Base-by-base conservation (phyloP, 1,284 basidiomycete genomes). In the Nidula niveotomentosa region DNA sequence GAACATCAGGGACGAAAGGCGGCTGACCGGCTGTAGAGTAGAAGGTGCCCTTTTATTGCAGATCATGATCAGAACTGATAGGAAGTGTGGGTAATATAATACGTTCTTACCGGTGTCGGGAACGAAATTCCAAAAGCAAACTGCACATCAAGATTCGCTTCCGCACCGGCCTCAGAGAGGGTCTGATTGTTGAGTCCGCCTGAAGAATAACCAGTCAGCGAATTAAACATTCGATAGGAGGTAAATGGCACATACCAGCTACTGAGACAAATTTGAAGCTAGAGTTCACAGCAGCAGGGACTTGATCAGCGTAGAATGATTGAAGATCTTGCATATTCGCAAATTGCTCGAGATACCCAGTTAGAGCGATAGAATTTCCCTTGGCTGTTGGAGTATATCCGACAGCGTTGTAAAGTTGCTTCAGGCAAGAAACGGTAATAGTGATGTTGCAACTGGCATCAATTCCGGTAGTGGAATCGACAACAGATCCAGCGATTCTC, bases 121-220 rank as follows among this genome's bases (percentile, higher is more conserved):
- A 76, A 77, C 0, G 84, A 75, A 30, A 89, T 56, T 23, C 87
- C 88, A 58, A 81, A 85, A 1, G 78, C 86, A 71, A 80, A 88
- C 65, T 86, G 88, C 6, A 74, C 78, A 66, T 90, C 91, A 57
- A 93, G 69, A 61, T 90, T 79, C 10, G 90, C 90, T 68, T 93
- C 91, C 4, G 62, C 66, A 1, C 88, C 89, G 9, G 88, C 82
- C 15, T 72, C 70, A 0, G 67, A 63, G 13, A 72, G 57, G 36
- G 63, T 82, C 67, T 93, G 90, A 57, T 78, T 76, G 62, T 92
- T 90, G 54, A 75, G 51, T 2, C 83, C 87, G 52, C 81, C 86
- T 78, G 52, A 7, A 33, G 53, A 51, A 10, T 18, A 15, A 23
- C 12, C 36, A 23, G 18, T 46, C 35, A 51, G 48, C 30, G 13